These are phyloP conservation scores for Colletotrichum sp. DNA, from an alignment of 2,329 filamentous ascomycete species.

Conservation along the genomic window DNA sequence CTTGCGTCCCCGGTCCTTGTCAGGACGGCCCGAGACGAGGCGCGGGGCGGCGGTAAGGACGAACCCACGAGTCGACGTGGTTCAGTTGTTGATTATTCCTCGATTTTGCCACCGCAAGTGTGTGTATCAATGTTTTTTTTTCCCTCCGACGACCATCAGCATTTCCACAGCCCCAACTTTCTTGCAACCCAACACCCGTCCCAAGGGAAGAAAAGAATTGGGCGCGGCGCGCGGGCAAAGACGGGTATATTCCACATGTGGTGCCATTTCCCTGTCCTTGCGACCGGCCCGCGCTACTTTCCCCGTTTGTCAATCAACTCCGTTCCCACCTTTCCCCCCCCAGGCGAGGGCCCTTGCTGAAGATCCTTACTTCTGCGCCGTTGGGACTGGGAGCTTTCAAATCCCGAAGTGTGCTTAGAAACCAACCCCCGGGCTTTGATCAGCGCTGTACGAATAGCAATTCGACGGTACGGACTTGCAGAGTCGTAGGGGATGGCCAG, in stretches of 20 bases:
- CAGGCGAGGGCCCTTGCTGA: not conserved
- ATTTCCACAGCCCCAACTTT: not conserved
- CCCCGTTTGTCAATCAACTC: conserved; percentile 3
- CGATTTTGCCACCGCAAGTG: not conserved
- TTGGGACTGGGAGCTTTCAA: not conserved
- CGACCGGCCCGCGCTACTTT: not conserved
- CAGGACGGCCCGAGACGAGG: conserved; percentile 15
- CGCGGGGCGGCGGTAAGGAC: not conserved
- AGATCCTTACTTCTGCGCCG: not conserved
- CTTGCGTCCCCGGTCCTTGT: conserved; percentile 10
- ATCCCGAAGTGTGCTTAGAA: not conserved
- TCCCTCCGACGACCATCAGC: not conserved
- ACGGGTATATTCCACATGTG: not conserved
- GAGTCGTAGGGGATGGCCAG: not conserved
- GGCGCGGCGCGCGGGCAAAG: not conserved
- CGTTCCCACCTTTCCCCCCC: not conserved
- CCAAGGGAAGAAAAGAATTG: not conserved
- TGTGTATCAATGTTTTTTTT: not conserved
- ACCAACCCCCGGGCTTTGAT: not conserved
- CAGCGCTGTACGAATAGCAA: not conserved
- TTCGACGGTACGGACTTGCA: not conserved
- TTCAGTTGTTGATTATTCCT: not conserved
- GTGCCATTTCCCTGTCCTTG: not conserved
- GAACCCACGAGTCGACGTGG: not conserved
- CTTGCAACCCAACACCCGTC: not conserved